A percentile compares a stretch with the other conserved stretches of the same genome.
phyloP scores from a whole-genome alignment of 1,284 basidiomycete genomes.

The Puccinia sorghi region DNA sequence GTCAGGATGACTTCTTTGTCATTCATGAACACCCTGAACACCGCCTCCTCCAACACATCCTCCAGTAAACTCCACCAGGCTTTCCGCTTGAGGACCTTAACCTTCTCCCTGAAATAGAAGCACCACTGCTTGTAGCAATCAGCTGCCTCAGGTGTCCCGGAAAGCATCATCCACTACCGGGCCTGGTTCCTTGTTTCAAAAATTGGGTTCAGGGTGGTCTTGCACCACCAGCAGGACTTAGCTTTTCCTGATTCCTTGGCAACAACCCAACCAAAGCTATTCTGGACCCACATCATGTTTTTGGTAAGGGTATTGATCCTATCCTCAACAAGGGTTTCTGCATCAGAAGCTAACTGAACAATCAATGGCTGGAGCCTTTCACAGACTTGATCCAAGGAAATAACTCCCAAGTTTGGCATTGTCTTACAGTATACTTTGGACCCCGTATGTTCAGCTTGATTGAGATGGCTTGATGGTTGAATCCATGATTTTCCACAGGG shows the following conservation, averaged over 20 bases:
- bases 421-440: neutral
- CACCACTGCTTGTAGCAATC: too few relatives aligned
- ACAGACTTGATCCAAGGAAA: too few relatives aligned
- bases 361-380: too few relatives aligned
- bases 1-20: too few relatives aligned
- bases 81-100: neutral
- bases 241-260: neutral
- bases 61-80: neutral
- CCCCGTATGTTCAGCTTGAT: neutral
- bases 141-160: neutral
- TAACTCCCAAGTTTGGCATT: neutral
- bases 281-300: neutral
- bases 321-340: too few relatives aligned
- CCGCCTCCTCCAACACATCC: neutral
- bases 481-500: neutral
- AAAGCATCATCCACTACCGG: neutral
- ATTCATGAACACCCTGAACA: neutral
- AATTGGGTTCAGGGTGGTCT: neutral
- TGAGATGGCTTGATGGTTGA: neutral
- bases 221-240: conserved; percentile 9
- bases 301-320: neutral
- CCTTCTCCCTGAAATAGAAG: neutral
- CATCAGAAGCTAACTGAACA: too few relatives aligned
- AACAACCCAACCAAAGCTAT: neutral
- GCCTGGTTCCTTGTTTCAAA: neutral